A percentile compares a stretch with the other conserved stretches of the same genome.
These are phyloP conservation scores for Alternaria metachromatica DNA, from an alignment of 2,329 filamentous ascomycete genomes.

Conservation along the genomic window DNA sequence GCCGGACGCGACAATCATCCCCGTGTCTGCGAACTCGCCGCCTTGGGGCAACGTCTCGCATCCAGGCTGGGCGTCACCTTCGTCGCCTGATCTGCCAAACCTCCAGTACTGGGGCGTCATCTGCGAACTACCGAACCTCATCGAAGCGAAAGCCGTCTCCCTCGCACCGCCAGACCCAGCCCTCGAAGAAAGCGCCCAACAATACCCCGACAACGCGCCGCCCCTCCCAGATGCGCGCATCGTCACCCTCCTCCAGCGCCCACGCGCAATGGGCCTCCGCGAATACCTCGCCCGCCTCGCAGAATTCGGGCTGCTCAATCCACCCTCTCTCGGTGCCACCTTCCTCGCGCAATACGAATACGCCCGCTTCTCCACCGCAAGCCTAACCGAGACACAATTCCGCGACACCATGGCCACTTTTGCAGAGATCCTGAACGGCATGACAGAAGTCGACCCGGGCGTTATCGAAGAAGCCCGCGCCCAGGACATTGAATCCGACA, in stretches of 20 bases:
- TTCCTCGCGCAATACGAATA: constrained; percentile 83
- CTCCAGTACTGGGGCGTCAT: constrained; percentile 85
- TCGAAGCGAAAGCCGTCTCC: constrained; percentile 92
- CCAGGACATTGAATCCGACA: constrained; percentile 35
- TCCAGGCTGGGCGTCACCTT: constrained; percentile 85
- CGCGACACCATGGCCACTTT: constrained; percentile 83
- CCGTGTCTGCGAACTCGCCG: constrained; percentile 55
- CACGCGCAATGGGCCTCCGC: constrained; percentile 74
- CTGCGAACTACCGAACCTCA: constrained; percentile 82
- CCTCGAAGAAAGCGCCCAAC: constrained; percentile 31
- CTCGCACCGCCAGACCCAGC: constrained; percentile 70
- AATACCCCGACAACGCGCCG: constrained; percentile 35
- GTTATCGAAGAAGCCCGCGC: constrained; percentile 56
- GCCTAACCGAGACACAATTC: constrained; percentile 75
- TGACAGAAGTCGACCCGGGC: constrained; percentile 68
- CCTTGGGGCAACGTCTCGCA: constrained; percentile 87
- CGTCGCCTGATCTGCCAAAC: constrained; percentile 74
- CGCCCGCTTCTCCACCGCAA: constrained; percentile 78
- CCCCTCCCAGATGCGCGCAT: constrained; percentile 68
- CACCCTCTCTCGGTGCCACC: constrained; percentile 56
- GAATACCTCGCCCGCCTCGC: constrained; percentile 79
- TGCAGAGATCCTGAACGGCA: constrained; percentile 77
- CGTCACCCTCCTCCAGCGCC: constrained; percentile 74
- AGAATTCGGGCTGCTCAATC: constrained; percentile 67
- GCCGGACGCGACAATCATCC: constrained; percentile 43